These are phyloP conservation scores for Amniculicola lignicola DNA, from an alignment of 495 filamentous ascomycete genomes.

Conservation along the genomic window DNA sequence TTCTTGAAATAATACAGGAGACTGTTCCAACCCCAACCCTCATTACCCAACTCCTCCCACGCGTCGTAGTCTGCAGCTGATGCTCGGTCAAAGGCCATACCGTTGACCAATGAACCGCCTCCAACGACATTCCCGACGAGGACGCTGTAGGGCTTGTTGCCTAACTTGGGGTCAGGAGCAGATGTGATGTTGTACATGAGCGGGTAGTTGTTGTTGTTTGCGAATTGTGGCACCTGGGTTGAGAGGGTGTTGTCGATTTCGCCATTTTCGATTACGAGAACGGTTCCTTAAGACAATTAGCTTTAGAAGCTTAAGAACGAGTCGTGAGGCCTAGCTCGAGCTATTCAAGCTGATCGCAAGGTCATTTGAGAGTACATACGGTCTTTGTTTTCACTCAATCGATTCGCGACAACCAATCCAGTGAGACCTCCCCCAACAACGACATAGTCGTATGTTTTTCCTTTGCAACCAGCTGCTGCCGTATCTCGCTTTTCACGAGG, in stretches of 20 bases:
- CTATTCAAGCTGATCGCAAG: not conserved
- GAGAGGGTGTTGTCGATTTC: slow-evolving; percentile 11
- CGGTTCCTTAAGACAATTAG: slow-evolving; percentile 13
- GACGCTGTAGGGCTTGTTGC: not conserved
- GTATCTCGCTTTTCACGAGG: slow-evolving; percentile 2
- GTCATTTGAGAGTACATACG: not conserved
- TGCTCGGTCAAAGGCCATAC: slow-evolving; percentile 35
- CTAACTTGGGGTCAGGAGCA: slow-evolving; percentile 8
- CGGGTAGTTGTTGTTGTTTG: not conserved
- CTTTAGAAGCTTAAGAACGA: not conserved
- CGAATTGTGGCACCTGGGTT: slow-evolving; percentile 2
- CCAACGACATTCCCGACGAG: slow-evolving; percentile 41
- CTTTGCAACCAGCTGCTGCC: slow-evolving; percentile 1
- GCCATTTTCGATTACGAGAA: slow-evolving; percentile 26
- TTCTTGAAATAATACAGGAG: slow-evolving; percentile 32
- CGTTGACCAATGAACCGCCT: slow-evolving; percentile 45
- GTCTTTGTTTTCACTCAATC: slow-evolving; percentile 39
- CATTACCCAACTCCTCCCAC: slow-evolving; percentile 22
- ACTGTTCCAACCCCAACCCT: slow-evolving; percentile 39
- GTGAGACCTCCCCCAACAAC: slow-evolving; percentile 46
- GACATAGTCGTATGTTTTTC: slow-evolving; percentile 28
- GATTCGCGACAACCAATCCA: slow-evolving; percentile 45
- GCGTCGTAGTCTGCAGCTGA: slow-evolving; percentile 34
- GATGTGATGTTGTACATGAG: slow-evolving; percentile 11
- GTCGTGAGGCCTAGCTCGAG: not conserved